Conservation (phyloP, 345 rosid species). For the Citrus inodora region DNA sequence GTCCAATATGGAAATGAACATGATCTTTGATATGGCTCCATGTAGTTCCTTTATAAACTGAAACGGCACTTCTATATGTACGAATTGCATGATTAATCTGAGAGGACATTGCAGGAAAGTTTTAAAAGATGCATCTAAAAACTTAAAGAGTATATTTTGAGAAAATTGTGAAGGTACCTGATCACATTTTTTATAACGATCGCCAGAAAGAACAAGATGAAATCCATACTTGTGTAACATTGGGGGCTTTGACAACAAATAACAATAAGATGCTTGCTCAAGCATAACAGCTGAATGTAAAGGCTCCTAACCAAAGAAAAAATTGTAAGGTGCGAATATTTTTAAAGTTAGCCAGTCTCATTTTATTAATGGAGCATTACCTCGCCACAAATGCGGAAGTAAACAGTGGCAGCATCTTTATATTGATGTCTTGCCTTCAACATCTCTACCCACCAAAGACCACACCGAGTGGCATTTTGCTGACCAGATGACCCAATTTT, state of each 20-base stretch:
- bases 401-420: conserved; percentile 94
- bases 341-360: not conserved
- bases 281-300: conserved; percentile 97
- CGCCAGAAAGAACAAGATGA: conserved; percentile 97
- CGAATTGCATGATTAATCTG: conserved; percentile 97
- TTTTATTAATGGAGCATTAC: conserved; percentile 38
- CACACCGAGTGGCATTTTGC: conserved; percentile 87
- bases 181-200: conserved; percentile 84
- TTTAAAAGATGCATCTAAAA: conserved; percentile 15
- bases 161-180: conserved; percentile 57
- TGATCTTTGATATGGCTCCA: conserved; percentile 97
- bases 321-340: conserved; percentile 19
- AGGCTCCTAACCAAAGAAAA: conserved; percentile 56
- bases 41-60: conserved; percentile 77
- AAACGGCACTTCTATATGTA: conserved; percentile 74
- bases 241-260: conserved; percentile 77
- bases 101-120: conserved; percentile 20
- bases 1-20: conserved; percentile 91
- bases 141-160: not conserved
- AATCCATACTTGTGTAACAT: conserved; percentile 97
- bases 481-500: conserved; percentile 73
- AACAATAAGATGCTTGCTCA: conserved; percentile 99
- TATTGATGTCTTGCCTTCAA: conserved; percentile 74
- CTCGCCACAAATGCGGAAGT: conserved; percentile 93
- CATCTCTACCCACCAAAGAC: conserved; percentile 99